A percentile compares a stretch with the other conserved stretches of the same genome.
These are phyloP conservation scores for Colletotrichum gloeosporioides DNA, from an alignment of 2,329 filamentous ascomycete genomes.

Conservation along the genomic window DNA sequence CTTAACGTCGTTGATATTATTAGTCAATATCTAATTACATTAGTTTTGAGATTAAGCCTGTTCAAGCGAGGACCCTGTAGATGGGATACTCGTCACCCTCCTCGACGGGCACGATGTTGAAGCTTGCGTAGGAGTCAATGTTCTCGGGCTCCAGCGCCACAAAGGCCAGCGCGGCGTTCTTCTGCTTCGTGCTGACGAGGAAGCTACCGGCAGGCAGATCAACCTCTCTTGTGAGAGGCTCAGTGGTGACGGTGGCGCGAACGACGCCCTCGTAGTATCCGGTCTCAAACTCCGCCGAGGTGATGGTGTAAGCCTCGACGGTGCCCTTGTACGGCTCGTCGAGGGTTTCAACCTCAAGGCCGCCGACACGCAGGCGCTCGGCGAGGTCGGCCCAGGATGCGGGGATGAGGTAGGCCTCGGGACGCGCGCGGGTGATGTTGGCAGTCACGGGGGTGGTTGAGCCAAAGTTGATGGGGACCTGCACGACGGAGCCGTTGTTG, in stretches of 20 bases:
- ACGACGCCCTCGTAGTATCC: slow-evolving; percentile 35
- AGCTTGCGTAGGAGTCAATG: slow-evolving; percentile 36
- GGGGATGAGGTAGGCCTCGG: slow-evolving; percentile 34
- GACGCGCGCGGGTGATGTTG: slow-evolving; percentile 34
- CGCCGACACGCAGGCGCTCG: slow-evolving; percentile 27
- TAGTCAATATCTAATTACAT: neutral
- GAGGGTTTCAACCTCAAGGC: slow-evolving; percentile 31
- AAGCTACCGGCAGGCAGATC: slow-evolving; percentile 33
- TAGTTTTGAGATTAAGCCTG: neutral
- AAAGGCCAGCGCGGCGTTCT: slow-evolving; percentile 34
- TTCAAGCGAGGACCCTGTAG: slow-evolving; percentile 25
- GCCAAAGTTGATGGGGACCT: slow-evolving; percentile 32
- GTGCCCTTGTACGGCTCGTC: slow-evolving; percentile 27
- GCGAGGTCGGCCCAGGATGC: slow-evolving; percentile 31
- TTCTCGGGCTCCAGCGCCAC: slow-evolving; percentile 36
- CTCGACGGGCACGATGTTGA: slow-evolving; percentile 32
- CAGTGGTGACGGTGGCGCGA: slow-evolving; percentile 25
- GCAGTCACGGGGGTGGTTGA: slow-evolving; percentile 31
- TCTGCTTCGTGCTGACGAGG: slow-evolving; percentile 34
- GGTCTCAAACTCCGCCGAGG: slow-evolving; percentile 25
- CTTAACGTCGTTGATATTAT: neutral
- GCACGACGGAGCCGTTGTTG: slow-evolving; percentile 29
- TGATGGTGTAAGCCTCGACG: slow-evolving; percentile 32
- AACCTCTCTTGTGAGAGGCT: slow-evolving; percentile 22
- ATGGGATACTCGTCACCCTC: slow-evolving; percentile 35